These are phyloP conservation scores for Eucalyptus marginata DNA, from an alignment of 345 rosid genomes.

Conservation along the genomic window DNA sequence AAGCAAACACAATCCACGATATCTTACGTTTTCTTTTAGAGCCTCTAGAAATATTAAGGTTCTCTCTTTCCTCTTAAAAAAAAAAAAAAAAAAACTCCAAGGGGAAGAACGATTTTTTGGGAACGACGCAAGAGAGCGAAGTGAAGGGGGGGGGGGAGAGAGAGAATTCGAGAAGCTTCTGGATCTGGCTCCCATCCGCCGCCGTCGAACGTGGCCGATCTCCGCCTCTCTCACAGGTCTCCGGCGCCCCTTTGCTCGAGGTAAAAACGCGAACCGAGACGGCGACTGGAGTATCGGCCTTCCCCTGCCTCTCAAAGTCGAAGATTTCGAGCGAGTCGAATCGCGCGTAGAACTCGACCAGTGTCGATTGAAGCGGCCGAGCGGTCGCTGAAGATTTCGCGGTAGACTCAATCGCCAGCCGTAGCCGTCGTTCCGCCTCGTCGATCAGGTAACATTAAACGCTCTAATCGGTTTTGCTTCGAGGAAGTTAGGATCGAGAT, in stretches of 20 bases:
- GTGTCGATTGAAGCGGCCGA: neutral
- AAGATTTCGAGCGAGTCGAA: neutral
- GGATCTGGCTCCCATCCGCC: neutral
- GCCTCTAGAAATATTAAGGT: neutral
- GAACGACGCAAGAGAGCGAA: no score
- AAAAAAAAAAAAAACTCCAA: neutral
- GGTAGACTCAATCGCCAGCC: neutral
- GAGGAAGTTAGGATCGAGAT: neutral
- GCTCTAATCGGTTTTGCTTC: neutral
- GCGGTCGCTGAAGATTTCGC: neutral
- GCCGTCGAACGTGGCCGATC: neutral
- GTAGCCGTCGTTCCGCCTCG: neutral
- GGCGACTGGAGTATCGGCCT: neutral
- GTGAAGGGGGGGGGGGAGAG: no score
- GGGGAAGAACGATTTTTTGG: neutral
- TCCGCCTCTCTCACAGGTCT: neutral
- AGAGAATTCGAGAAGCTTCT: neutral
- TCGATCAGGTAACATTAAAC: neutral
- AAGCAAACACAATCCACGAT: neutral
- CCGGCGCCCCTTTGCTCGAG: neutral
- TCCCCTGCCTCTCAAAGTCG: neutral
- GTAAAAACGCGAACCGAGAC: neutral
- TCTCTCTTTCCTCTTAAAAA: neutral
- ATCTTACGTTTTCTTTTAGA: neutral
- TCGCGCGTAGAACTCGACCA: neutral